phyloP scores from a whole-genome alignment of 768 basidiomycete species.

The Russula foetens region DNA sequence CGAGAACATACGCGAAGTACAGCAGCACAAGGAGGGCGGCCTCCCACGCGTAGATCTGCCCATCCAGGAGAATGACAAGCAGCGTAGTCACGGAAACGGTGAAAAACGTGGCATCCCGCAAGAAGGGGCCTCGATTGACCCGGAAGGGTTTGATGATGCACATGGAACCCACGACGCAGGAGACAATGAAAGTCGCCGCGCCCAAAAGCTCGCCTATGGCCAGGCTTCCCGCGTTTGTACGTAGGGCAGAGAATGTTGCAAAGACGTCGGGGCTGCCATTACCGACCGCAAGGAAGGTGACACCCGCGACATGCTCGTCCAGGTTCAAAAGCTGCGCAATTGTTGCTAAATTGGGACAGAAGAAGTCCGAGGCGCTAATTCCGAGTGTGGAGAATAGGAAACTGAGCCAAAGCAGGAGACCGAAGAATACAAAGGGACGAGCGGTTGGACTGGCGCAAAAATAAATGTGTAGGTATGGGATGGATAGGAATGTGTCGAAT shows the following conservation, averaged over 20 bases:
- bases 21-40: constrained; percentile 59
- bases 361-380: constrained; percentile 94
- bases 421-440: constrained; percentile 54
- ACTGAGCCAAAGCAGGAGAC: constrained; percentile 66
- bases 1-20: constrained; percentile 68
- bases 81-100: constrained; percentile 72
- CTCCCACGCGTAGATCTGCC: constrained; percentile 63
- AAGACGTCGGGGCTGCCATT: constrained; percentile 97
- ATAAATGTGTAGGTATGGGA: constrained; percentile 62
- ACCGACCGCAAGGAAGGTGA: constrained; percentile 94
- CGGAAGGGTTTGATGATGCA: constrained; percentile 93
- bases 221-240: constrained; percentile 72
- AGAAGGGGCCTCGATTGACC: constrained; percentile 70
- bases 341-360: constrained; percentile 91
- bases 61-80: constrained; percentile 71
- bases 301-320: constrained; percentile 90
- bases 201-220: constrained; percentile 95
- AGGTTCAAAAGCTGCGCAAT: constrained; percentile 79
- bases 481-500: constrained; percentile 56
- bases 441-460: constrained; percentile 53
- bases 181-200: constrained; percentile 92
- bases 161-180: constrained; percentile 97
- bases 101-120: constrained; percentile 95
- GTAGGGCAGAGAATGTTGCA: constrained; percentile 91
- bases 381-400: constrained; percentile 96